phyloP scores from a whole-genome alignment of 257 asterid species.

The Petunia axillaris region DNA sequence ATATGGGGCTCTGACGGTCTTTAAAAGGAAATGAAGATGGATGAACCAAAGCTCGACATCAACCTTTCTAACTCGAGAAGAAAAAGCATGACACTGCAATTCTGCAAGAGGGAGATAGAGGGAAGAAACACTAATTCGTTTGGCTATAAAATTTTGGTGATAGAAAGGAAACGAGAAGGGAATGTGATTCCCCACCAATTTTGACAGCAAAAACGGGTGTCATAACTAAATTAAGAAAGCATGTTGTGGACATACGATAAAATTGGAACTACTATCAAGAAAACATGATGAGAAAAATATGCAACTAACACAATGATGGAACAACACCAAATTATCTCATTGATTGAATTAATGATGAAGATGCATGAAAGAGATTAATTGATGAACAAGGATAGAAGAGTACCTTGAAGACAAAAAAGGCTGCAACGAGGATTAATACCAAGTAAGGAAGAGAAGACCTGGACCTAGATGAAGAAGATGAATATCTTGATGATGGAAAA shows the following conservation, averaged over 20 bases:
- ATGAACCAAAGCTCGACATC: too few relatives aligned
- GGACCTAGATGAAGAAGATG: constrained; percentile 52
- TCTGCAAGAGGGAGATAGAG: too few relatives aligned
- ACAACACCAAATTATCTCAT: background rate
- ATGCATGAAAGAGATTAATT: too few relatives aligned
- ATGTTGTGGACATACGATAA: background rate
- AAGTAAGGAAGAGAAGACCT: constrained; percentile 55
- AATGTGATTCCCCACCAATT: background rate
- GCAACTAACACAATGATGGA: background rate
- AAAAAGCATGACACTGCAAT: too few relatives aligned
- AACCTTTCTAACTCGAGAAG: too few relatives aligned
- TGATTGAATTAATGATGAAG: background rate
- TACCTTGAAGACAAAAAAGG: constrained; percentile 87
- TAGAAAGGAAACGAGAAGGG: background rate
- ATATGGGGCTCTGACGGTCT: too few relatives aligned
- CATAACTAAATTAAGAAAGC: background rate
- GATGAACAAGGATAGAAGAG: background rate
- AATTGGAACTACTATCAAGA: background rate
- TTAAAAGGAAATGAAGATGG: too few relatives aligned
- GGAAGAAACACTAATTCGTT: too few relatives aligned
- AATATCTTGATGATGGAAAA: constrained; percentile 34
- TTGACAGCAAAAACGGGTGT: background rate
- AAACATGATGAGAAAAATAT: background rate
- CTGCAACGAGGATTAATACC: constrained; percentile 65
- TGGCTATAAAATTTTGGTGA: too few relatives aligned